Evolutionary conservation across 495 filamentous ascomycete genomes (phyloP).

Genomic region (Penicillium cosmopolitanum): DNA sequence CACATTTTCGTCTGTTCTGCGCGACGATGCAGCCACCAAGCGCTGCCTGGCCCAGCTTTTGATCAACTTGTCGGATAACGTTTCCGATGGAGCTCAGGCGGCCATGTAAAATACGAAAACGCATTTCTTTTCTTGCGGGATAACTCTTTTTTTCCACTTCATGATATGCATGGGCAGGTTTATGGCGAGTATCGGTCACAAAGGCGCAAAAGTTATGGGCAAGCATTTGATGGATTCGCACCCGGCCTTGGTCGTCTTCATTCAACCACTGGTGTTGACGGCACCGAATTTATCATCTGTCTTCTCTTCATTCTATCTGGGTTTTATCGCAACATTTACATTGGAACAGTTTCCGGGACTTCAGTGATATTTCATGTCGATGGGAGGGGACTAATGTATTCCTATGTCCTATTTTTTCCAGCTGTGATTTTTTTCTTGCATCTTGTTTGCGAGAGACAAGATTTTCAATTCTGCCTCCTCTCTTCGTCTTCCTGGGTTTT

Average conservation of each 20-base stretch:
- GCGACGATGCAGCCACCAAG: slow-evolving; percentile 97
- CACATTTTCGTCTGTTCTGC: slow-evolving; percentile 94
- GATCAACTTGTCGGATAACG: slow-evolving; percentile 95
- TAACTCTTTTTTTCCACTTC: slow-evolving; percentile 38
- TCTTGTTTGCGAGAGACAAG: slow-evolving; percentile 27
- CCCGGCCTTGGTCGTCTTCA: slow-evolving; percentile 7
- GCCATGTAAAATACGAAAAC: slow-evolving; percentile 52
- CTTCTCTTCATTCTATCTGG: slow-evolving; percentile 34
- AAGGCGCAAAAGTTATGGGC: slow-evolving; percentile 46
- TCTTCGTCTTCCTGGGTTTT: slow-evolving; percentile 18
- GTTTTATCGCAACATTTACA: slow-evolving; percentile 27
- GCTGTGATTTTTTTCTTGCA: slow-evolving; percentile 33
- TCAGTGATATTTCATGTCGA: slow-evolving; percentile 35
- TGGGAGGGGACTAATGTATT: slow-evolving; percentile 38
- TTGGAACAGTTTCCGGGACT: slow-evolving; percentile 28
- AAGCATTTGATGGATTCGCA: slow-evolving; percentile 20
- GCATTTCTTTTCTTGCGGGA: slow-evolving; percentile 45
- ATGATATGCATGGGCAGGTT: slow-evolving; percentile 56
- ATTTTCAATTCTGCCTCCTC: slow-evolving; percentile 16
- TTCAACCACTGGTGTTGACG: slow-evolving; percentile 19
- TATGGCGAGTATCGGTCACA: slow-evolving; percentile 51
- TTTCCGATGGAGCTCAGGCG: slow-evolving; percentile 63
- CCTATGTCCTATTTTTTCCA: slow-evolving; percentile 30
- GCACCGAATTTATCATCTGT: slow-evolving; percentile 23
- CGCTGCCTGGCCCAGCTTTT: slow-evolving; percentile 94